Base-by-base conservation (phyloP, 169 alveolate genomes). In the Hepatocystis sp. region DNA sequence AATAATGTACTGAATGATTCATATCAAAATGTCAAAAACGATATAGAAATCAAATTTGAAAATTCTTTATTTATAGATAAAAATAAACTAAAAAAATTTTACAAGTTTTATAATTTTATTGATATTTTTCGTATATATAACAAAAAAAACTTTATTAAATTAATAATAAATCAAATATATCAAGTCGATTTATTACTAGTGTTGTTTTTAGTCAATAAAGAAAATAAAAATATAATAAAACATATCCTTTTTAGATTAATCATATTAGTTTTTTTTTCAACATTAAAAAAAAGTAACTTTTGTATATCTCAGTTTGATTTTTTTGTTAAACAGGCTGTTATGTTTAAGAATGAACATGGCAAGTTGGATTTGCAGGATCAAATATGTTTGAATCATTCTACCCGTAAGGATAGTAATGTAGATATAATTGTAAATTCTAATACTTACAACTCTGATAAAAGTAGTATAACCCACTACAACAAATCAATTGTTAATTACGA, bases 11-110 rank as follows among this genome's bases (percentile, higher is more conserved):
- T 71, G 46, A 28, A 58, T 17, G 15, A 10, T 5, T 17, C 34
- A 0, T 64, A 15, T 56, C 34, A 28, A 0, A 17, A 28, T 2
- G 21, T 71, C 10, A 13, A 39, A 13, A 28, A 39, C 8, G 32
- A 46, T 25, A 15, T 58, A 23, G 76, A 71, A 42, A 3, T 51
- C 25, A 8, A 60, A 10, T 71, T 58, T 51, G n/a, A 36, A 25
- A 58, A 52, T 30, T 71, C 49, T 64, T 8, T 71, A 10, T 17
- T 71, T 64, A 17, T 32, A 25, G 8, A 23, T 1, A 71, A 49
- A 71, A 56, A 39, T 15, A 46, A 21, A 25, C 27, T 71, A 15
- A 23, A 71, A 23, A 32, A 28, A 11, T 58, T 71, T 71, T 71
- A 25, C 2, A 46, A 44, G 34, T 58, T 71, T 44, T 71, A 71